Conservation (phyloP, 1,284 basidiomycete genomes). For the Ustilago loliicola region DNA sequence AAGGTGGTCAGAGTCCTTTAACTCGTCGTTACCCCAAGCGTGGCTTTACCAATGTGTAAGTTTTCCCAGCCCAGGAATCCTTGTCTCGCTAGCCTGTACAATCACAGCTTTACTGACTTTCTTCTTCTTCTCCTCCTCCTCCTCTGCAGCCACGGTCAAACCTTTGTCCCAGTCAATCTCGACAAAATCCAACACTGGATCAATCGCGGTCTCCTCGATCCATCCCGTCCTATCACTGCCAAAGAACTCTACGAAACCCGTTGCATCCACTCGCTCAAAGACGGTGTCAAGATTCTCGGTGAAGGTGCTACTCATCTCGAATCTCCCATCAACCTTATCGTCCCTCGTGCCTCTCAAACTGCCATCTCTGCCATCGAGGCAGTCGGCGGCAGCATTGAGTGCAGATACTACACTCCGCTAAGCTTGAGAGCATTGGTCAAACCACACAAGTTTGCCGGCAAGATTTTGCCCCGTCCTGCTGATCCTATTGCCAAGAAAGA, state of each 20-base stretch:
- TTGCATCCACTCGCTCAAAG: slow-evolving; percentile 86
- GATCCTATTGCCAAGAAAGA: slow-evolving; percentile 65
- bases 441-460: slow-evolving; percentile 69
- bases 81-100: background rate
- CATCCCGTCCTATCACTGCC: slow-evolving; percentile 88
- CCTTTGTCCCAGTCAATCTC: slow-evolving; percentile 86
- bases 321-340: slow-evolving; percentile 82
- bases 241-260: slow-evolving; percentile 85
- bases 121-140: background rate
- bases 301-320: slow-evolving; percentile 80
- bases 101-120: background rate
- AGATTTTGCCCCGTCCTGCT: slow-evolving; percentile 55
- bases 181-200: slow-evolving; percentile 92
- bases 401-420: slow-evolving; percentile 91
- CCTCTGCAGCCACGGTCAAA: slow-evolving; percentile 71
- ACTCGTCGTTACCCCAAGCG: slow-evolving; percentile 92
- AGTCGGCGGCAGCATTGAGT: slow-evolving; percentile 85
- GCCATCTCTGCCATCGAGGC: slow-evolving; percentile 88
- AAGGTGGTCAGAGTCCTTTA: slow-evolving; percentile 95
- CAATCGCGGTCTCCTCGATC: slow-evolving; percentile 82
- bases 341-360: slow-evolving; percentile 86
- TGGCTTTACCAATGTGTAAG: slow-evolving; percentile 92
- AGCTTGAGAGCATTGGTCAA: slow-evolving; percentile 85
- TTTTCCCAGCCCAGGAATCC: background rate
- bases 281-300: slow-evolving; percentile 91